phyloP scores from a whole-genome alignment of 2,329 filamentous ascomycete genomes.

The Claviceps monticola region DNA sequence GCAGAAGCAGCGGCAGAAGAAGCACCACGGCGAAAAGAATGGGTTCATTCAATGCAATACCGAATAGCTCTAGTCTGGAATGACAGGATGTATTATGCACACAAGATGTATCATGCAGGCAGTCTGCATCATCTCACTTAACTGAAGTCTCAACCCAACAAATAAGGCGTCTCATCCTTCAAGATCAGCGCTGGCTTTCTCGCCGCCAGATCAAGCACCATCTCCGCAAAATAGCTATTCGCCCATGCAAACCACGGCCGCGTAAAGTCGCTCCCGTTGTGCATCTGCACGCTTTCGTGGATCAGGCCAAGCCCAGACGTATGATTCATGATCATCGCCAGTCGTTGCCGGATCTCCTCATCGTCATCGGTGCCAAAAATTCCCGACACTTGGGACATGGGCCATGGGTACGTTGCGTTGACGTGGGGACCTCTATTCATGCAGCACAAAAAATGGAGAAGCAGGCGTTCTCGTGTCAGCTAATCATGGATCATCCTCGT shows the following conservation, averaged over 20 bases:
- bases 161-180: conserved; percentile 4
- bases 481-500: too few relatives aligned
- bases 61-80: too few relatives aligned
- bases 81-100: too few relatives aligned
- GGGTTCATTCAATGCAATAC: too few relatives aligned
- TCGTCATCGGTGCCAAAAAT: conserved; percentile 32
- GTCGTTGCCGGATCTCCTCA: conserved; percentile 19
- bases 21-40: too few relatives aligned
- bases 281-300: conserved; percentile 33
- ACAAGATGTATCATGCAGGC: too few relatives aligned
- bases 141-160: background rate
- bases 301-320: conserved; percentile 30
- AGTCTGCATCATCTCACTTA: background rate
- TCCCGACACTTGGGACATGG: conserved; percentile 40
- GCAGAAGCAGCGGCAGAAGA: too few relatives aligned
- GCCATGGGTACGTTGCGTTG: conserved; percentile 44
- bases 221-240: conserved; percentile 28
- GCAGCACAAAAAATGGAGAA: too few relatives aligned
- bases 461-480: too few relatives aligned
- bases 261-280: conserved; percentile 25
- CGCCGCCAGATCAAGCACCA: conserved; percentile 58
- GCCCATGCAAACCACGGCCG: conserved; percentile 34
- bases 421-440: conserved; percentile 43
- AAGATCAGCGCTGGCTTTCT: conserved; percentile 64
- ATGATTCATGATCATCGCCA: conserved; percentile 26